Base-by-base conservation (phyloP, 192 early-diverging fungal species). In the Mortierella alpina region DNA sequence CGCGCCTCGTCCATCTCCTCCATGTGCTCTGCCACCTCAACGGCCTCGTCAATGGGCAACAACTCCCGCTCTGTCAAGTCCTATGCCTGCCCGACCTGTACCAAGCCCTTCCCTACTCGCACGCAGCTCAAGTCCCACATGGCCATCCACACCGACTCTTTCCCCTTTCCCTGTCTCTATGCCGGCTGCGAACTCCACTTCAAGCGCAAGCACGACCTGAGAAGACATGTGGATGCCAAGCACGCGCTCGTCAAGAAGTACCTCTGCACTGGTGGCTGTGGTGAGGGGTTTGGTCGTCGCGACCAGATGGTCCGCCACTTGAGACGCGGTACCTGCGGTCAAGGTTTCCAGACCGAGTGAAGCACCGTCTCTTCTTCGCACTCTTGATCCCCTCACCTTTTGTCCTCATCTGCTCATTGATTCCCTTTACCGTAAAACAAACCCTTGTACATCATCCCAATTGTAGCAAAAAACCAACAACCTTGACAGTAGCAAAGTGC, bases 161-260 rank as follows among this genome's bases (percentile, higher is more conserved):
- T 79, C 55, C 83, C 83, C 11, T 84, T 81, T 59, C 64, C 70
- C 1, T 84, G 83, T 49, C n/a, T 56, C 39, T 66, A 75, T n/a
- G 64, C 68, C 0, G 72, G 72, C 5, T 84, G 83, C 39, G 77
- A 73, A 31, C 49, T 72, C 7, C 67, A 75, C 64, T 84, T 84
- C 46, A 84, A 79, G 68, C 72, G 83, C 70, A 84, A 84, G 71
- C 83, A 84, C 50, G 83, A 84, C 49, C 65, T 84, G 11, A 55
- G 79, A 23, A 68, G 83, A 41, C 83, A 84, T 58, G 72, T 84
- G 17, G 75, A 79, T 55, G 75, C 75, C 20, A 79, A 79, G 69
- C 75, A 79, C 23, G 75, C 75, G 31, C 47, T 79, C 11, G 75
- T 79, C 48, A 79, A 79, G 68, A 79, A 79, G 75, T 79, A 79